These are phyloP conservation scores for Zhuliangozyma blackwelliae DNA, from an alignment of 1,139 yeast genomes.

Conservation along the genomic window DNA sequence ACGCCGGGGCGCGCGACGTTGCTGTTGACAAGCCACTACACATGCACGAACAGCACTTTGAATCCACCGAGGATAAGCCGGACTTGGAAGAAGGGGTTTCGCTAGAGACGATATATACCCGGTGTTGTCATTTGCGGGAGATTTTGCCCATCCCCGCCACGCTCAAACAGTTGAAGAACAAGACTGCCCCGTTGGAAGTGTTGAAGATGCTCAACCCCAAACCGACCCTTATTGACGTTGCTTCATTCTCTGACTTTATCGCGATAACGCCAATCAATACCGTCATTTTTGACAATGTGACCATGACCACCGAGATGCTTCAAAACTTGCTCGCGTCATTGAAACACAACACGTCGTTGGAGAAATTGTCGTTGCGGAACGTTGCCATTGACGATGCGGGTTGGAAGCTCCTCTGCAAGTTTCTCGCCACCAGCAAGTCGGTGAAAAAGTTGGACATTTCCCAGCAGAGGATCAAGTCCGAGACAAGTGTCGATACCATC, in stretches of 20 bases:
- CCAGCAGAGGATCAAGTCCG: slow-evolving; percentile 62
- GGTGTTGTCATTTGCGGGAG: slow-evolving; percentile 91
- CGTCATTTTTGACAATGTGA: slow-evolving; percentile 77
- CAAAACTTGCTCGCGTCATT: slow-evolving; percentile 63
- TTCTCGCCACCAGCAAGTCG: slow-evolving; percentile 54
- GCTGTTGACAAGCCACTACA: slow-evolving; percentile 60
- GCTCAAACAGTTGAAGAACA: slow-evolving; percentile 73
- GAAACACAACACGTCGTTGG: slow-evolving; percentile 52
- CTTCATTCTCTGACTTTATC: slow-evolving; percentile 84
- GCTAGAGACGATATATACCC: slow-evolving; percentile 72
- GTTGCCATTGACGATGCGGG: slow-evolving; percentile 68
- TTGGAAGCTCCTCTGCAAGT: slow-evolving; percentile 74
- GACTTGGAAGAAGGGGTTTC: slow-evolving; percentile 27
- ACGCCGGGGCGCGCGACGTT: slow-evolving; percentile 16
- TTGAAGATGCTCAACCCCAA: slow-evolving; percentile 80
- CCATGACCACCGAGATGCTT: slow-evolving; percentile 77
- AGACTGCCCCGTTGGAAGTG: slow-evolving; percentile 68
- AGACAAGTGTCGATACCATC: slow-evolving; percentile 37
- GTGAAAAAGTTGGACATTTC: slow-evolving; percentile 74
- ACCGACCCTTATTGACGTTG: slow-evolving; percentile 84
- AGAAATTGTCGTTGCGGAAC: slow-evolving; percentile 72
- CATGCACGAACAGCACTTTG: slow-evolving; percentile 61
- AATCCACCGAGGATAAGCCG: slow-evolving; percentile 1
- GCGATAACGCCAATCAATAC: slow-evolving; percentile 79
- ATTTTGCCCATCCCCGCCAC: slow-evolving; percentile 92